Conservation (phyloP, 495 filamentous ascomycete genomes). For the Podospora tetraspora region DNA sequence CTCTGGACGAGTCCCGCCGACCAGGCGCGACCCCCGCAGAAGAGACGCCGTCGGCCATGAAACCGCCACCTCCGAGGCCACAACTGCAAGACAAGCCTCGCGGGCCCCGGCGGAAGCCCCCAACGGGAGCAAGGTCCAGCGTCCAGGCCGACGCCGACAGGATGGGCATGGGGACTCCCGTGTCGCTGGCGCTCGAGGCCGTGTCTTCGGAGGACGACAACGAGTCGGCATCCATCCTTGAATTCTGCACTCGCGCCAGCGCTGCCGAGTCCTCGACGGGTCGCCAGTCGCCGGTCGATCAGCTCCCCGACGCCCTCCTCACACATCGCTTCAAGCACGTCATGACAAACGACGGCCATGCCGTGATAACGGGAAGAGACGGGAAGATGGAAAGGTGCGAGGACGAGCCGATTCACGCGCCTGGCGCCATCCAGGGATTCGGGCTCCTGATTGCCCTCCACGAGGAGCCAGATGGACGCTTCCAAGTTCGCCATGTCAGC, state of each 20-base stretch:
- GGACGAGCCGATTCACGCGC: slow-evolving; percentile 90
- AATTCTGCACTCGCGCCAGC: slow-evolving; percentile 8
- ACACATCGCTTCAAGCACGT: slow-evolving; percentile 78
- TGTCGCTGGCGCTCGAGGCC: slow-evolving; percentile 31
- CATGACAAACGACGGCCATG: slow-evolving; percentile 74
- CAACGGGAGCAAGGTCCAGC: slow-evolving; percentile 26
- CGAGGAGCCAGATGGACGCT: slow-evolving; percentile 60
- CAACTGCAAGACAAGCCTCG: background rate
- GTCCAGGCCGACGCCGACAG: slow-evolving; percentile 29
- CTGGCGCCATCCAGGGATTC: slow-evolving; percentile 85
- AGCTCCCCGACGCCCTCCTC: slow-evolving; percentile 38
- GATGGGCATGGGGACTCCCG: slow-evolving; percentile 13
- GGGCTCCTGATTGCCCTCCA: slow-evolving; percentile 73
- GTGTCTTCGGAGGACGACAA: slow-evolving; percentile 29
- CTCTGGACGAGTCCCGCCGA: slow-evolving; percentile 2
- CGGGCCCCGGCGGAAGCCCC: slow-evolving; percentile 22
- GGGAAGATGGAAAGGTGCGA: slow-evolving; percentile 73
- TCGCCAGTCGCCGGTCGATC: slow-evolving; percentile 19
- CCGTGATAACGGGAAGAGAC: slow-evolving; percentile 74
- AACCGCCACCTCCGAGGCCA: background rate
- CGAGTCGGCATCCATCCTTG: slow-evolving; percentile 8
- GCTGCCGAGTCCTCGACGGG: slow-evolving; percentile 15
- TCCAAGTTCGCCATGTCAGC: slow-evolving; percentile 73
- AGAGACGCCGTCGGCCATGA: background rate
- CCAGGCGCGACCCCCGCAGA: background rate